These are phyloP conservation scores for Uronychia binucleata DNA, from an alignment of 73 alveolate genomes.

Conservation along the genomic window DNA sequence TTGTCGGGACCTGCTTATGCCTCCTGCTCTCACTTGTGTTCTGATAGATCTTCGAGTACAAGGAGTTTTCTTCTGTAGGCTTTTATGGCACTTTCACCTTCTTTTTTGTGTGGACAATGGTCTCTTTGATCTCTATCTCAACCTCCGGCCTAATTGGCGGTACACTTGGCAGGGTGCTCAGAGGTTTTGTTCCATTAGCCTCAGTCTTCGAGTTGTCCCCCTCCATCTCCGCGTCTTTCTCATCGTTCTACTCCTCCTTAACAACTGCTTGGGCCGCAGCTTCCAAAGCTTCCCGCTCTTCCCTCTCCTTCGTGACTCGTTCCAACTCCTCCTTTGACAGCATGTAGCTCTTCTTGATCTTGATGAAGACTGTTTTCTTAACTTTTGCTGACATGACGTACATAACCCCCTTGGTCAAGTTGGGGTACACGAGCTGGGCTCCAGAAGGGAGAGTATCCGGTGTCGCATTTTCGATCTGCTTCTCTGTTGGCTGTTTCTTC, in stretches of 20 bases:
- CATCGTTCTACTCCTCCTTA: neutral
- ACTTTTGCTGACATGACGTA: neutral
- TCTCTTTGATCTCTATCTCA: neutral
- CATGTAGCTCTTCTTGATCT: neutral
- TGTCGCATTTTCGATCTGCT: neutral
- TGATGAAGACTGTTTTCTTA: neutral
- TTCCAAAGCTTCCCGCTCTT: too few relatives aligned
- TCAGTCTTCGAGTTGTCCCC: neutral
- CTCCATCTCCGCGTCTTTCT: neutral
- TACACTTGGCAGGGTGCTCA: neutral
- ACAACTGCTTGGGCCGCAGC: neutral
- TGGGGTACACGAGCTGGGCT: neutral
- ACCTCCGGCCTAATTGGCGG: conserved; percentile 1
- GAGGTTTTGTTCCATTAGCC: too few relatives aligned
- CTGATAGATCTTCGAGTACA: neutral
- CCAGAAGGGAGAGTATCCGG: neutral
- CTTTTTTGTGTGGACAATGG: neutral
- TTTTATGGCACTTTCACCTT: neutral
- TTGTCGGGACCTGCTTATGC: neutral
- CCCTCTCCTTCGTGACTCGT: neutral
- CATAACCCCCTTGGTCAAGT: neutral
- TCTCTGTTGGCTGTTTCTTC: neutral
- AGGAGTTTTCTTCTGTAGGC: neutral
- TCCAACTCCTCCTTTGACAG: neutral
- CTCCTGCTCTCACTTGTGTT: neutral